Conservation (phyloP, 345 rosid genomes). For the Gossypium australe region DNA sequence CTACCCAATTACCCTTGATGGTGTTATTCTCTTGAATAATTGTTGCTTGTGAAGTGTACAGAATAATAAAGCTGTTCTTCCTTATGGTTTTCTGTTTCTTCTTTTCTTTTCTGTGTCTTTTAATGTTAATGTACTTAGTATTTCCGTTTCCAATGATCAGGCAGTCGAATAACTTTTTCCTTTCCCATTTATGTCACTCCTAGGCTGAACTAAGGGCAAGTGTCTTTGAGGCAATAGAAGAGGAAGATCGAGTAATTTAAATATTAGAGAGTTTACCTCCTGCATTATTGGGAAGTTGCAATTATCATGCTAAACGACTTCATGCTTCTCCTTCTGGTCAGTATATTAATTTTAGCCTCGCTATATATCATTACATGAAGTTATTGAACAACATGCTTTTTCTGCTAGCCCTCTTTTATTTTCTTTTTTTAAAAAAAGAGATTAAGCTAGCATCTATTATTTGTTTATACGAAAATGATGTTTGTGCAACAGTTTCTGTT, state of each 20-base stretch:
- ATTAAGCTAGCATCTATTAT: background rate
- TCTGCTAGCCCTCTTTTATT: background rate
- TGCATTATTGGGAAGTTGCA: constrained; percentile 92
- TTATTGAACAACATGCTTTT: background rate
- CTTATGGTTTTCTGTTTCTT: background rate
- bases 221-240: no score
- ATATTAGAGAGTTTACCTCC: constrained; percentile 54
- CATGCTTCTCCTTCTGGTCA: constrained; percentile 93
- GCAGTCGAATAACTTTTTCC: background rate
- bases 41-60: background rate
- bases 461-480: background rate
- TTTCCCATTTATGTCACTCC: no score
- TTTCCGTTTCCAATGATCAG: background rate
- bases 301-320: constrained; percentile 78
- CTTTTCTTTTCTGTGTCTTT: background rate
- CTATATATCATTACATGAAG: background rate
- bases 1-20: background rate
- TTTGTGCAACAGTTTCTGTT: no score
- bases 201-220: no score
- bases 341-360: constrained; percentile 6
- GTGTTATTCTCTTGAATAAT: background rate
- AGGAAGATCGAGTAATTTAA: no score
- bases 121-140: background rate
- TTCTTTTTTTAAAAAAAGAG: no score
- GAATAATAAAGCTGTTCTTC: background rate